Evolutionary conservation across 106 monocot genomes (phyloP), one percentile per base, ranked within the genome.

Genomic region (Narthecium ossifragum): DNA sequence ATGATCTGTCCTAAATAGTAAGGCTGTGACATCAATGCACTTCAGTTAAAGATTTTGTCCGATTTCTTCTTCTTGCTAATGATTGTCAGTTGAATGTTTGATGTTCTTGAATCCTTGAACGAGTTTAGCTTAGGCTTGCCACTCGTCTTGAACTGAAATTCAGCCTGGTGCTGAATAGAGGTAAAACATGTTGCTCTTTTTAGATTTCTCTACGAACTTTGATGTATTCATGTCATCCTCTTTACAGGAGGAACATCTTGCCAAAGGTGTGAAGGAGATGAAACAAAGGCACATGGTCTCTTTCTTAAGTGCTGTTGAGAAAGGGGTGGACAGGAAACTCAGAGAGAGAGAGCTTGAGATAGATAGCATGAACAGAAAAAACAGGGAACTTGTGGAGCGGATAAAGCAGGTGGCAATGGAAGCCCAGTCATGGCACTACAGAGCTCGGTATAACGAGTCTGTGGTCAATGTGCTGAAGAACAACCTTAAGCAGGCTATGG

Each of bases 281-380:
- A 76, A 70, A 5, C 76, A 76, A 33, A 67, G 84, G 53, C 80
- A 80, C 39, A 49, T 68, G 15, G 57, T 73, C 14, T 70, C 65
- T 2, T 69, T 80, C 47, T 31, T 80, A 1, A 57, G 14, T 17
- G 38, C 64, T 6, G n/a, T 88, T 10, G 80, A 84, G 47, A 40
- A 62, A 29, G 64, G 51, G 14, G 38, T 74, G 8, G 34, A 41
- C 5, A 69, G 30, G 37, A 77, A 73, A 20, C 66, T 84, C 10
- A 63, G 31, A 5, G 77, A 84, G 65, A 89, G 75, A 36, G 81
- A 89, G 26, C 40, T 68, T 10, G 84, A 89, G 75, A 71, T 84
- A 14, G 84, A 75, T 38, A 51, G 29, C 4, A 78, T 84, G 38
- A 72, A 72, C 65, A 67, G 75, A 48, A 77, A 69, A 54, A 89